Conservation (phyloP, 495 filamentous ascomycete species). For the Aspergillus funiculosus region DNA sequence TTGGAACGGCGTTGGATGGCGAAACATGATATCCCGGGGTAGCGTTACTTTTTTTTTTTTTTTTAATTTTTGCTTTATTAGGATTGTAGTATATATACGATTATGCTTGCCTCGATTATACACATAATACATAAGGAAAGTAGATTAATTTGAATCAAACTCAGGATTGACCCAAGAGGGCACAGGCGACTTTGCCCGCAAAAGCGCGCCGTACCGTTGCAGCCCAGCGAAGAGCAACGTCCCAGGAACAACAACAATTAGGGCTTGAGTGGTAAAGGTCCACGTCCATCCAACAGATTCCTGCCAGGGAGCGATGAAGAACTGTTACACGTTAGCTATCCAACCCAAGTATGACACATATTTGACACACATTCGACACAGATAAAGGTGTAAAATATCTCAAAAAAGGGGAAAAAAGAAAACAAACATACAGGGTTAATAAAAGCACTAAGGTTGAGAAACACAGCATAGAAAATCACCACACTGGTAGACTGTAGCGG, state of each 20-base stretch:
- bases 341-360: too few relatives aligned
- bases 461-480: constrained; percentile 56
- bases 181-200: constrained; percentile 25
- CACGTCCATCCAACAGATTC: constrained; percentile 48
- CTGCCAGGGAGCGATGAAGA: constrained; percentile 55
- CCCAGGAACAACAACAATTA: constrained; percentile 43
- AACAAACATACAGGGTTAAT: constrained; percentile 35
- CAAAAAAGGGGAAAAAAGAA: background rate
- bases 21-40: too few relatives aligned
- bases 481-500: constrained; percentile 53
- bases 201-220: constrained; percentile 41
- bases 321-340: constrained; percentile 25
- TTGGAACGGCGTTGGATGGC: too few relatives aligned
- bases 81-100: too few relatives aligned
- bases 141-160: constrained; percentile 29
- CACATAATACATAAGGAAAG: too few relatives aligned
- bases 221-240: constrained; percentile 37
- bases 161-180: constrained; percentile 43
- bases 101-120: too few relatives aligned
- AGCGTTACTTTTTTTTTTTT: too few relatives aligned
- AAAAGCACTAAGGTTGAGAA: constrained; percentile 52
- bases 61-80: too few relatives aligned
- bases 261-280: constrained; percentile 51
- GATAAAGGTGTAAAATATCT: background rate
- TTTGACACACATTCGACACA: too few relatives aligned